phyloP scores from a whole-genome alignment of 306 rosid species.

The peach (Prunus persica) region DNA sequence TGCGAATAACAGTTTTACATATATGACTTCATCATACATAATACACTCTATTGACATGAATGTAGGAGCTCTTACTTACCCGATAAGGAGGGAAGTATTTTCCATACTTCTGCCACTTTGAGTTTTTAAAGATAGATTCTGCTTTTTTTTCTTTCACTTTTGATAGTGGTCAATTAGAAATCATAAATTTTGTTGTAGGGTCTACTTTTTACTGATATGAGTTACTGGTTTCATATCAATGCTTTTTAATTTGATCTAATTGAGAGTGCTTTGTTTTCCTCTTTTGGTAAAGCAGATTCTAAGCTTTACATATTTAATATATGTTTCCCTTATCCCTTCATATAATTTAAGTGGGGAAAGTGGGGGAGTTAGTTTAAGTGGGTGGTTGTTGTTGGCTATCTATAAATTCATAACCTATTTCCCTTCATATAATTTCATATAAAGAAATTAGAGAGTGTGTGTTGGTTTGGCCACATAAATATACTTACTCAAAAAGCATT shows the following conservation, averaged over 20 bases:
- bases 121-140: not conserved
- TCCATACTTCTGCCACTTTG: not conserved
- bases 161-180: conserved; percentile 2
- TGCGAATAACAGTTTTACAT: fast-evolving
- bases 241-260: not conserved
- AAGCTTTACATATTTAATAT: not conserved
- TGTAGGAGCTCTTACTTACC: fast-evolving
- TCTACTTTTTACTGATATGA: not conserved
- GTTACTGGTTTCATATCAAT: conserved; percentile 10
- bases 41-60: fast-evolving
- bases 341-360: not conserved
- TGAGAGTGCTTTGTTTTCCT: conserved; percentile 3
- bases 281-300: conserved; percentile 36
- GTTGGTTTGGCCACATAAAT: conserved; percentile 4
- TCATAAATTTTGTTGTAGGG: not conserved
- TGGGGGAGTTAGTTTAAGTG: not conserved
- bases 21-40: fast-evolving
- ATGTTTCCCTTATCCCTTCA: too few species aligned
- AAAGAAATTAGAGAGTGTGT: not conserved
- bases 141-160: conserved; percentile 4
- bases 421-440: not conserved
- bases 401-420: not conserved
- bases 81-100: too few species aligned
- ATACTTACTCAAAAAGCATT: not conserved
- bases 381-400: conserved; percentile 10